Evolutionary conservation across 2,329 filamentous ascomycete species (phyloP).

Genomic region (Aspergillus sp.): DNA sequence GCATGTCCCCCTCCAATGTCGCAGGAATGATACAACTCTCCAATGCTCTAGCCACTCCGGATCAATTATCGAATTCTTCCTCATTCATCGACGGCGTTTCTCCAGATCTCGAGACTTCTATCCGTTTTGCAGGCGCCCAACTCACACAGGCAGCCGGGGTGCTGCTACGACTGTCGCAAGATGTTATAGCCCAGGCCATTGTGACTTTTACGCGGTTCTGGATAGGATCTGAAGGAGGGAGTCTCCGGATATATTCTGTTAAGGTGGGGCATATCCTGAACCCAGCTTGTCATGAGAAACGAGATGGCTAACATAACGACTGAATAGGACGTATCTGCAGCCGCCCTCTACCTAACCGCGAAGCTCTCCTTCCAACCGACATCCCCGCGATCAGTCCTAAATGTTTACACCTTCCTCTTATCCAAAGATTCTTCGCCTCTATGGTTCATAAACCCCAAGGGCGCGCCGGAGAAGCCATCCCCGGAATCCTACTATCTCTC

Average conservation of each 20-base stretch:
- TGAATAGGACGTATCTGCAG: constrained; percentile 69
- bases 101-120: constrained; percentile 36
- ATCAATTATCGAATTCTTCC: constrained; percentile 39
- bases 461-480: constrained; percentile 29
- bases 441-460: constrained; percentile 35
- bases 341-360: constrained; percentile 69
- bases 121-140: constrained; percentile 39
- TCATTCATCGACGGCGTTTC: constrained; percentile 39
- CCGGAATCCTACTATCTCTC: constrained; percentile 60
- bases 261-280: constrained; percentile 26
- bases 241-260: constrained; percentile 35
- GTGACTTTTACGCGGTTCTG: constrained; percentile 77
- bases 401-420: constrained; percentile 75
- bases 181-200: constrained; percentile 77
- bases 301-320: too few relatives aligned
- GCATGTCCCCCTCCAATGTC: constrained; percentile 18
- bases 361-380: constrained; percentile 75
- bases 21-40: constrained; percentile 31
- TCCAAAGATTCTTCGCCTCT: constrained; percentile 52
- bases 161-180: constrained; percentile 76
- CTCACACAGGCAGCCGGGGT: constrained; percentile 49
- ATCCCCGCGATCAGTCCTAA: constrained; percentile 71
- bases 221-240: constrained; percentile 47
- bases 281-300: neutral
- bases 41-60: constrained; percentile 40